Conservation (phyloP, 257 asterid species). For the Salvia hispanica region DNA sequence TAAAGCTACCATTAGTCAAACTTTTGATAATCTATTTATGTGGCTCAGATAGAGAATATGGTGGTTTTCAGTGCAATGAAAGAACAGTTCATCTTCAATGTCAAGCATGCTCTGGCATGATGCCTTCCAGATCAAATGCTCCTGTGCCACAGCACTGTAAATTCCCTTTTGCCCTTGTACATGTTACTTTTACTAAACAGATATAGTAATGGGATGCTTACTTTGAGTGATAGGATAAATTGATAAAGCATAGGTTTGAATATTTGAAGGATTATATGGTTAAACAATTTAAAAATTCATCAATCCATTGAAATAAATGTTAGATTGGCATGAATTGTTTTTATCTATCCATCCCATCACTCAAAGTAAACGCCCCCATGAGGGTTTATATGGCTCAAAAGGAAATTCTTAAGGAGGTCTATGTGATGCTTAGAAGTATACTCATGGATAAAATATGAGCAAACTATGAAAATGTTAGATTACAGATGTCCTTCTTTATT, state of each 20-base stretch:
- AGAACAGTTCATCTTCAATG: slow-evolving; percentile 91
- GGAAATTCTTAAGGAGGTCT: background rate
- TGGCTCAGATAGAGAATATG: slow-evolving; percentile 58
- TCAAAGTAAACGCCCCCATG: no score
- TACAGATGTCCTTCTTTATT: background rate
- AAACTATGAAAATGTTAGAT: slow-evolving; percentile 9
- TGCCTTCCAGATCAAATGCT: slow-evolving; percentile 76
- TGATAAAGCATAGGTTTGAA: no score
- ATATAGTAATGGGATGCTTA: background rate
- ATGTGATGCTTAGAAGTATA: slow-evolving; percentile 1
- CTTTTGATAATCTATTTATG: slow-evolving; percentile 24
- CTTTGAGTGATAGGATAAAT: no score
- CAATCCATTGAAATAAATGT: no score
- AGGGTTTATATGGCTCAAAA: slow-evolving; percentile 6
- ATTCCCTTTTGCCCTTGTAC: slow-evolving; percentile 19
- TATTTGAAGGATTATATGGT: no score
- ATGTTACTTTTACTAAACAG: slow-evolving; percentile 18
- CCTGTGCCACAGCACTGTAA: slow-evolving; percentile 81
- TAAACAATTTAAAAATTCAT: no score
- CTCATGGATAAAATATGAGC: background rate
- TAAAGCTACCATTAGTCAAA: slow-evolving; percentile 8
- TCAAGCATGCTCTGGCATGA: slow-evolving; percentile 89
- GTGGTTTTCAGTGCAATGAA: slow-evolving; percentile 73
- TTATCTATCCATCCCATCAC: no score
- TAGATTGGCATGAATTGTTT: no score